Percentiles rank a stretch among this genome's conserved stretches.
Evolutionary conservation across 2,329 filamentous ascomycete species (phyloP).

Genomic region (Biscogniauxia marginata): DNA sequence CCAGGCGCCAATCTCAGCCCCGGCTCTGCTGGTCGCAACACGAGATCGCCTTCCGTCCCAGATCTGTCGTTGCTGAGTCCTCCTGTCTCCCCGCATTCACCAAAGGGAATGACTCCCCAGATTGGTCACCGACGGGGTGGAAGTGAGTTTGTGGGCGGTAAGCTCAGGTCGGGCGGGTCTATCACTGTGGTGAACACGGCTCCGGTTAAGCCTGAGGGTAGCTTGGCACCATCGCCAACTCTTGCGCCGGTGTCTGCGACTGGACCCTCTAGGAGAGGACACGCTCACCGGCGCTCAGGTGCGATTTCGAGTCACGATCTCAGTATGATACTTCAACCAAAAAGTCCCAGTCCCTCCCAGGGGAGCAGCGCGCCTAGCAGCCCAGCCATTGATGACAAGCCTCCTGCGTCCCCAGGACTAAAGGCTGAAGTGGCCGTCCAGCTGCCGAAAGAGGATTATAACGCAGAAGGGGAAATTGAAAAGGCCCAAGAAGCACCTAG

Average conservation of each 20-base stretch:
- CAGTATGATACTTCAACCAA: slow-evolving; percentile 63
- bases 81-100: slow-evolving; percentile 53
- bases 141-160: slow-evolving; percentile 84
- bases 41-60: slow-evolving; percentile 45
- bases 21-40: slow-evolving; percentile 31
- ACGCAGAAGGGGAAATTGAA: slow-evolving; percentile 28
- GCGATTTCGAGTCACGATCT: slow-evolving; percentile 85
- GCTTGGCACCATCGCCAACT: slow-evolving; percentile 52
- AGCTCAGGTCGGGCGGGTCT: slow-evolving; percentile 55
- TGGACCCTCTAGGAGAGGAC: slow-evolving; percentile 57
- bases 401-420: slow-evolving; percentile 24
- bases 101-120: slow-evolving; percentile 50
- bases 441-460: slow-evolving; percentile 14
- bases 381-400: slow-evolving; percentile 46
- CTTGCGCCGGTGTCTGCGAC: slow-evolving; percentile 50
- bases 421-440: slow-evolving; percentile 12
- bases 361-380: slow-evolving; percentile 66
- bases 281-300: slow-evolving; percentile 77
- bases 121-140: slow-evolving; percentile 78
- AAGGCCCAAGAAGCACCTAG: slow-evolving; percentile 16
- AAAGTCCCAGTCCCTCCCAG: slow-evolving; percentile 49
- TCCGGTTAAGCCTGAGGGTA: slow-evolving; percentile 63
- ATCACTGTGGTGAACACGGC: slow-evolving; percentile 66
- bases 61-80: slow-evolving; percentile 55
- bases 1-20: slow-evolving; percentile 31